Evolutionary conservation across 192 early-diverging fungal genomes (phyloP), one percentile per base, ranked within the genome.

Genomic region (Backusella luteola): DNA sequence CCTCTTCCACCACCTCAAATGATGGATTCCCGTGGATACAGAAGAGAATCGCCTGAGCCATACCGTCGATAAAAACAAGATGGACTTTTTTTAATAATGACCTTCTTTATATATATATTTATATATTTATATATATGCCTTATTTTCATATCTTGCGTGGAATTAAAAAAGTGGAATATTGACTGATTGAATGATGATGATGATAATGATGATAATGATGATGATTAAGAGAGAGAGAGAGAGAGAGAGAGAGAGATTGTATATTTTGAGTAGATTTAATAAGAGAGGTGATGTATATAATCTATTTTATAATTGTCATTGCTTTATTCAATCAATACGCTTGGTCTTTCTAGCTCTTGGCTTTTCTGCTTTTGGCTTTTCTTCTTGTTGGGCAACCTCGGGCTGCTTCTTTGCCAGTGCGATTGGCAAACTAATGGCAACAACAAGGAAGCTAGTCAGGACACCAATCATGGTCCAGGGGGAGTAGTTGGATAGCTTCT

Each of bases 11-110:
- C 49, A 38, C 73, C 52, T 17, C 73, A 63, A 3, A 66, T 66
- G 32, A 68, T 68, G 74, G 66, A 75, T 44, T 66, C 74, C 26
- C 74, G 74, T 75, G 74, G 59, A 66, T 75, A 68, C 21, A 75
- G 74, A 75, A 66, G 74, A 23, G 66, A 66, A 19, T 75, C 74
- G 44, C 74, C 74, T 75, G 74, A 75, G 19, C 56, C 66, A 46
- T 75, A 75, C 26, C 74, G 74, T 67, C 59, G 74, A 66, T 75
- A 74, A 35, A 70, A 34, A 21, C 4, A 19, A 53, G 9, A 39
- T 11, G 11, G 6, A 12, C 6, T 17, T 19, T 69, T 38, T 69
- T 69, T 69, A 9, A 11, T 41, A n/a, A 9, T 36, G 7, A n/a
- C 36, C 41, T 69, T 36, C 19, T 36, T 68, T 69, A 32, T 32